phyloP scores from a whole-genome alignment of 2,329 filamentous ascomycete genomes.

The Trichoderma koningiopsis region DNA sequence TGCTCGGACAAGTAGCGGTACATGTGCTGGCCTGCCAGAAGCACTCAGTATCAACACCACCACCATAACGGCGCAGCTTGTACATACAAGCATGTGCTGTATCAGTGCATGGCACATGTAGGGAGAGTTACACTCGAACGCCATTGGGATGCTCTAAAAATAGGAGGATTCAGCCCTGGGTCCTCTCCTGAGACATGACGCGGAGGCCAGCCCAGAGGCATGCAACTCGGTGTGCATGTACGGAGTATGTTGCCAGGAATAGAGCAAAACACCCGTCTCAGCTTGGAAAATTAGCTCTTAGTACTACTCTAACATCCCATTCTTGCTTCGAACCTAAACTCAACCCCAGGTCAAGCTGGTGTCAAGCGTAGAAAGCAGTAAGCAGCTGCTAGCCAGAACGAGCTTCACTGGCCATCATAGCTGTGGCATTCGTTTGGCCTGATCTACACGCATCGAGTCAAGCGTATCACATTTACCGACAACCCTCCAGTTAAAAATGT shows the following conservation, averaged over 20 bases:
- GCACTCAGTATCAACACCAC: not conserved
- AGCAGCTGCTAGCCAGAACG: constrained; percentile 15
- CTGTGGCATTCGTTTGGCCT: not conserved
- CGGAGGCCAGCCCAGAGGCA: not conserved
- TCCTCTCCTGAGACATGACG: not conserved
- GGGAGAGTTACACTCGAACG: not conserved
- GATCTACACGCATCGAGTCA: not conserved
- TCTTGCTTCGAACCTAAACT: not conserved
- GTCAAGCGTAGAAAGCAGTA: not conserved
- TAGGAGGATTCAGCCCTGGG: not conserved
- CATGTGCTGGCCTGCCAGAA: not conserved
- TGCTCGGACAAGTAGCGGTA: not conserved
- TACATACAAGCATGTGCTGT: not conserved
- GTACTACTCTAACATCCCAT: not conserved
- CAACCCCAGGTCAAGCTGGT: not conserved
- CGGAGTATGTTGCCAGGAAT: not conserved
- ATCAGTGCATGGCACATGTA: not conserved
- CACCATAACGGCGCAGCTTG: not conserved
- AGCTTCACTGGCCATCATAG: not conserved
- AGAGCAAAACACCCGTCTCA: constrained; percentile 21
- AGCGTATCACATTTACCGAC: not conserved
- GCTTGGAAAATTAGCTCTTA: not conserved
- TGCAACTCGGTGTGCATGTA: not conserved
- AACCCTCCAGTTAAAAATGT: not conserved
- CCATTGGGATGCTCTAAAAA: not conserved